Evolutionary conservation across 2,329 filamentous ascomycete genomes (phyloP).

Genomic region (Epicoccum nigrum): DNA sequence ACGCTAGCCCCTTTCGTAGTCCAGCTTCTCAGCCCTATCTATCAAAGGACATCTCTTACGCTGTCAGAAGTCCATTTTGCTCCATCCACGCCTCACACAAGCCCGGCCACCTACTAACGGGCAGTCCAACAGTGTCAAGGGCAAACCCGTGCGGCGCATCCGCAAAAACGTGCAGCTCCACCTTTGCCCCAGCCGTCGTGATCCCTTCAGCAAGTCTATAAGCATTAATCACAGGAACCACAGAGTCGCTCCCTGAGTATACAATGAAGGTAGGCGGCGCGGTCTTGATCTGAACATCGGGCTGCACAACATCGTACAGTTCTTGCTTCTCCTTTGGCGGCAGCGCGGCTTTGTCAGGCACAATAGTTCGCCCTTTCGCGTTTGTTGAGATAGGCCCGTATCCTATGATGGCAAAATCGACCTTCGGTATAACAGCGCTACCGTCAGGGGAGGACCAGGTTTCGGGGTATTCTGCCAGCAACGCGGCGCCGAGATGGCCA

Average conservation of each 20-base stretch:
- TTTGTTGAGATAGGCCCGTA: conserved; percentile 31
- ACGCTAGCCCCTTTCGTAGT: conserved; percentile 8
- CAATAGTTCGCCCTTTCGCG: conserved; percentile 23
- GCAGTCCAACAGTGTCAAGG: conserved; percentile 21
- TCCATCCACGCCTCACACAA: conserved; percentile 27
- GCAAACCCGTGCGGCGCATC: conserved; percentile 32
- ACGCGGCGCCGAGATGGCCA: conserved; percentile 25
- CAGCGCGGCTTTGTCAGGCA: conserved; percentile 22
- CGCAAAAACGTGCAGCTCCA: conserved; percentile 29
- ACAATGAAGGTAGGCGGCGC: conserved; percentile 26
- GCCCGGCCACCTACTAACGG: conserved; percentile 21
- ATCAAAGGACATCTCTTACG: background rate
- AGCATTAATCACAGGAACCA: conserved; percentile 27
- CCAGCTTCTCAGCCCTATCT: background rate
- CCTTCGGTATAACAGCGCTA: conserved; percentile 1
- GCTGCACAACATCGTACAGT: conserved; percentile 26
- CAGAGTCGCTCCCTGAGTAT: conserved; percentile 24
- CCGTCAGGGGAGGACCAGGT: conserved; percentile 14
- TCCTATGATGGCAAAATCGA: conserved; percentile 25
- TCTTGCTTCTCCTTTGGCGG: conserved; percentile 25
- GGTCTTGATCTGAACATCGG: conserved; percentile 22
- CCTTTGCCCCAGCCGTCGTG: conserved; percentile 6
- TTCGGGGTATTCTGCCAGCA: conserved; percentile 21
- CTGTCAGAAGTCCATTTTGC: conserved; percentile 18
- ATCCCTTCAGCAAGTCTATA: conserved; percentile 25